Evolutionary conservation across 192 early-diverging fungal species (phyloP), one percentile per base, ranked within the genome.

Genomic region (Coemansia javaensis): DNA sequence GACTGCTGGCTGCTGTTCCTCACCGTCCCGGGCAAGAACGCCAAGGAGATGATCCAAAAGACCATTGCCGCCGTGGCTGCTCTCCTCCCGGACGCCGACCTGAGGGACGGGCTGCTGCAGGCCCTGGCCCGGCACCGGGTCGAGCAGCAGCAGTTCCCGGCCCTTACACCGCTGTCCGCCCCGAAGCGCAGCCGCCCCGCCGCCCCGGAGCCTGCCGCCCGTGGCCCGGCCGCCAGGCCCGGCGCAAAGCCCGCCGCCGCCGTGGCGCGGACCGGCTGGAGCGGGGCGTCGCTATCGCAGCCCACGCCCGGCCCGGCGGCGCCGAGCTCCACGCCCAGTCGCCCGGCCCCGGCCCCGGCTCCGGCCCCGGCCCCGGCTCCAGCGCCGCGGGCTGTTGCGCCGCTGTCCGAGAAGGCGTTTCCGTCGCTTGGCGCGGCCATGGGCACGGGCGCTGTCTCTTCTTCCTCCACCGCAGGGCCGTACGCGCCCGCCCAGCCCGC

Each of bases 111-210:
- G 8, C 53, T 72, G 33, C 27, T 59, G 14, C 59, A 53, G 39
- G 62, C 68, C 6, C 24, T 59, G 27, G 42, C 31, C 28, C 40
- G 47, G 10, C 68, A 72, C 39, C 55, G 62, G n/a, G 44, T 65
- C 28, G 50, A 54, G 25, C 68, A 72, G 56, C 68, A 72, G 56
- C 68, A 72, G 30, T 72, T 72, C 44, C 68, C 68, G 2, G 68
- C 60, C 2, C 52, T 72, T 12, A 59, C 62, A 1, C 68, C 68
- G 7, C 34, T 63, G 42, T 47, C 36, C 18, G 31, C 40, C 11
- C 40, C 55, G 1, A 48, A 45, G 37, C 48, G 17, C 10, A 33
- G 13, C 27, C 4, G 23, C 27, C 3, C 11, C 8, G 36, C 48
- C 6, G 27, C 48, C 12, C 23, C 50, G 14, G 45, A 23, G 17